Evolutionary conservation across 2,329 filamentous ascomycete species (phyloP).

Genomic region (Aspergillus pseudotamarii): DNA sequence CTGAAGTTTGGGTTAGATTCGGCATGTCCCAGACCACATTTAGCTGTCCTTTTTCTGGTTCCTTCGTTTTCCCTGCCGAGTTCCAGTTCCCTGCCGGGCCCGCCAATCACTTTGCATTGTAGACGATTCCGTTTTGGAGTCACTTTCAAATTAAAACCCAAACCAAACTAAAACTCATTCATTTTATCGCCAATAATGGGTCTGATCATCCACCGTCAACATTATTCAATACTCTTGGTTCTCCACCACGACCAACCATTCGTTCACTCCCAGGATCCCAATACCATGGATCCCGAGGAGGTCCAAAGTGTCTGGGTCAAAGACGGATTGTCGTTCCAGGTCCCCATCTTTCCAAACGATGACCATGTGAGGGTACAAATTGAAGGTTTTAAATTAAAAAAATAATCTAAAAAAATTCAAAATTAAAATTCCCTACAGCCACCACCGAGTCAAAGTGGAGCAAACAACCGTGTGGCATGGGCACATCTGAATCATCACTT

Average conservation of each 20-base stretch:
- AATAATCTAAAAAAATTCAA: neutral
- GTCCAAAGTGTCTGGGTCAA: slow-evolving; percentile 12
- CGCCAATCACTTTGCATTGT: slow-evolving; percentile 13
- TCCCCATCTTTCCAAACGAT: neutral
- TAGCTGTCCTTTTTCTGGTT: slow-evolving; percentile 9
- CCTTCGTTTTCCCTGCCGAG: slow-evolving; percentile 12
- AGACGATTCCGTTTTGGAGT: slow-evolving; percentile 1
- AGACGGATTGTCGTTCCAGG: slow-evolving; percentile 12
- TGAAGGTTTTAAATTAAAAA: neutral
- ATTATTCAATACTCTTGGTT: slow-evolving; percentile 12
- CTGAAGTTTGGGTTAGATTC: slow-evolving; percentile 19
- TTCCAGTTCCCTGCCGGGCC: slow-evolving; percentile 3
- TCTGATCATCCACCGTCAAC: slow-evolving; percentile 23
- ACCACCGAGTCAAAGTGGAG: slow-evolving; percentile 13
- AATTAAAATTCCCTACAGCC: neutral
- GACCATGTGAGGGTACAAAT: neutral
- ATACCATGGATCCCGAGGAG: slow-evolving; percentile 7
- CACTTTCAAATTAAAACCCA: slow-evolving; percentile 1
- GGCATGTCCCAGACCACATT: slow-evolving; percentile 16
- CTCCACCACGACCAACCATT: slow-evolving; percentile 8
- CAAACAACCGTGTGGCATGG: slow-evolving; percentile 19
- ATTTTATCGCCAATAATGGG: slow-evolving; percentile 11
- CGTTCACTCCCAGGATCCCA: neutral
- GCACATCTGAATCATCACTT: slow-evolving; percentile 24
- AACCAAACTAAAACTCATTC: slow-evolving; percentile 6